Evolutionary conservation across 2,329 filamentous ascomycete species (phyloP), one percentile per base, ranked within the genome.

Genomic region (Stemphylium beticola): DNA sequence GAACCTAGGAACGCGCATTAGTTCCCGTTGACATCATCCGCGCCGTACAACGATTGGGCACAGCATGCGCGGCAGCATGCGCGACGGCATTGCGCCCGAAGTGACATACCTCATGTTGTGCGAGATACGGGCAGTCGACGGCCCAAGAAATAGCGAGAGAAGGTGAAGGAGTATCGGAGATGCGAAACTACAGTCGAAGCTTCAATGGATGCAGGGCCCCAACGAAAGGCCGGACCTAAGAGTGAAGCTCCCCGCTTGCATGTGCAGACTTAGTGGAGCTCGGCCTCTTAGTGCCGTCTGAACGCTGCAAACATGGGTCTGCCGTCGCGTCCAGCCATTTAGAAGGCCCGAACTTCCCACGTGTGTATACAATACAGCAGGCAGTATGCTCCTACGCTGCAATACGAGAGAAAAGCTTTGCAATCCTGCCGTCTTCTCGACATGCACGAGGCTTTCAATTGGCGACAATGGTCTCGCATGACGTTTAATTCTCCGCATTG

Each of bases 1-100:
- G 83, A 98, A 99, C 83, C 86, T 88, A 63, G 48, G 51, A 38
- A 50, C 46, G 24, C 50, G 56, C 49, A 57, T 73, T 67, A 73
- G 71, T 60, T 54, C 51, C 58, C 56, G 58, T 62, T 61, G 60
- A 63, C 58, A 60, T 61, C 61, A 66, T 58, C 31, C 32, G 33
- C 41, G 46, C 49, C n/a, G 54, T 48, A 48, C 53, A 33, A 50
- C 65, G 41, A 60, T 60, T 63, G 58, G 61, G 52, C 45, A 49
- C 33, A 2, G 26, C 51, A 43, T 15, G 44, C 40, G 47, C 26
- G 39, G 53, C 43, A 24, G 55, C 49, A 44, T 50, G 38, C 53
- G 44, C 20, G 52, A 39, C 49, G 18, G 11, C n/a, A n/a, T n/a
- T n/a, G n/a, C n/a, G n/a, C n/a, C n/a, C n/a, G n/a, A n/a, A n/a